Base-by-base conservation (phyloP, 2,329 filamentous ascomycete species). In the Ilyonectria mors-panacis region DNA sequence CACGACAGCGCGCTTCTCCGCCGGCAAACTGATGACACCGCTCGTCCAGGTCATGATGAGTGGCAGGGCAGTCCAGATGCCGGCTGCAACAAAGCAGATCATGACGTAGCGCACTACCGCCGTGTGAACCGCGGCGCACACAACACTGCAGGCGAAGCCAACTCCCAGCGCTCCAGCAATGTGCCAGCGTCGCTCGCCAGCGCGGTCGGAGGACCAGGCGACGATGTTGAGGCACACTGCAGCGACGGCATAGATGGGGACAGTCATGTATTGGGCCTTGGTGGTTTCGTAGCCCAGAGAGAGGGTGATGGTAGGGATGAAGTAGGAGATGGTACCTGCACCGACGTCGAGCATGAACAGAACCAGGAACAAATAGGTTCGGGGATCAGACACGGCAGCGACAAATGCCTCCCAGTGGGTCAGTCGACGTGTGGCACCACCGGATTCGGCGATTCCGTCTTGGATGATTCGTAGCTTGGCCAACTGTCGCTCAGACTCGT, bases 231-330 rank as follows among this genome's bases (percentile, higher is more conserved):
- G 68, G 1, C 44, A 69, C 0, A 65, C 45, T 0, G 60, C 45
- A 2, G 63, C 63, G 0, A 61, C 58, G 0, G 48, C 53, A 39
- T 66, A 72, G 2, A 72, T 61, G 1, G 69, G 67, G 0, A 68
- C 66, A 0, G 59, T 68, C 64, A 71, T 72, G 51, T 66, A 70
- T 26, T 68, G 69, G 0, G 84, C 85, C 39, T 80, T 83, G 47
- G 79, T 60, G 2, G 67, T 70, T 65, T 83, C 67, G 69, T 86
- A 87, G 19, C 85, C 85, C 2, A 87, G 79, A 0, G 82, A 82
- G 21, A 81, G 76, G 28, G 86, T 84, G 19, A 88, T 81, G 0
- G 85, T 86, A 0, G 86, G 86, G 68, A 87, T 86, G 71, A 87
- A 88, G 77, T 88, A 88, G 7, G 83, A 85, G 19, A 87, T 82